Conservation (phyloP, 768 basidiomycete genomes). For the Calocybe cyanea region DNA sequence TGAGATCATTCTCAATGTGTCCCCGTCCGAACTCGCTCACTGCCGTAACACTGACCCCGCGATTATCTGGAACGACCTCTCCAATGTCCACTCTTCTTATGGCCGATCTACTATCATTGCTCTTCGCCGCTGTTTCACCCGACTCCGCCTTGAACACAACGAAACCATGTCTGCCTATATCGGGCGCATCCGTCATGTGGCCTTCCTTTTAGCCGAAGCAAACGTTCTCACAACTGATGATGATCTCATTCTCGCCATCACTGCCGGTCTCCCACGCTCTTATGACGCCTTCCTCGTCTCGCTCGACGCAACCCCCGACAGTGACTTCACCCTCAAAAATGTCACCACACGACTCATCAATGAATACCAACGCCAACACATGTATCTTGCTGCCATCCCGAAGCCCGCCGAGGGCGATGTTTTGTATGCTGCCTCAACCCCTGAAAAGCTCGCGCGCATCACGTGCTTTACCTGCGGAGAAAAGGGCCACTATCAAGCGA, state of each 20-base stretch:
- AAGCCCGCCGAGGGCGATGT: not conserved
- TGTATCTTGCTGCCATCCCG: not conserved
- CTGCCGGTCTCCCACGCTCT: too few relatives aligned
- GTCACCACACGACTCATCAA: constrained; percentile 4
- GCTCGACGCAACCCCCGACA: constrained; percentile 4
- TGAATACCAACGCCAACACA: not conserved
- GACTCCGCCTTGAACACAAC: not conserved
- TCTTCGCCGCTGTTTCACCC: not conserved
- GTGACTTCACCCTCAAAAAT: not conserved
- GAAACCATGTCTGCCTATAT: constrained; percentile 4
- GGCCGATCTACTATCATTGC: not conserved
- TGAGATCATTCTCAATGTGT: too few relatives aligned
- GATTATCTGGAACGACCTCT: not conserved
- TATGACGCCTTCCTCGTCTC: too few relatives aligned
- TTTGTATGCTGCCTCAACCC: not conserved
- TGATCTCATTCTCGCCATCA: too few relatives aligned
- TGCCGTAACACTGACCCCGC: not conserved
- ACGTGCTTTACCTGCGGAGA: constrained; percentile 2
- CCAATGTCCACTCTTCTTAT: not conserved
- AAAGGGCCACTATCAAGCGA: constrained; percentile 1
- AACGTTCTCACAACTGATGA: not conserved
- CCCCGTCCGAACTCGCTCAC: too few relatives aligned
- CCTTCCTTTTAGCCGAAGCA: constrained; percentile 1
- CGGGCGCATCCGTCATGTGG: too few relatives aligned
- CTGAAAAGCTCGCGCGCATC: not conserved